These are phyloP conservation scores for Macaranga tanarius DNA, from an alignment of 441 rosid genomes.

Conservation along the genomic window DNA sequence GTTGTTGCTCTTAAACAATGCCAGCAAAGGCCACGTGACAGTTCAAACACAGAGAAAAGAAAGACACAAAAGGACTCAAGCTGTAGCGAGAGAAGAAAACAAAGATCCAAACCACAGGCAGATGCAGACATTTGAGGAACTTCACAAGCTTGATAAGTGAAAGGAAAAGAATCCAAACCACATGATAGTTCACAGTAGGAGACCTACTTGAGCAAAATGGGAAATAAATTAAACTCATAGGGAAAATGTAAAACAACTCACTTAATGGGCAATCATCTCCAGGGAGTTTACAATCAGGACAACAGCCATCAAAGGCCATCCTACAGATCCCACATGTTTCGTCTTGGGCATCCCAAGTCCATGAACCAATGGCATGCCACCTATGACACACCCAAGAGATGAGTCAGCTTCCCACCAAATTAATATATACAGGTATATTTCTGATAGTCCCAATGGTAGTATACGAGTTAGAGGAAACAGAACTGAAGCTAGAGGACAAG, in stretches of 20 bases:
- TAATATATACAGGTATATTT: background rate
- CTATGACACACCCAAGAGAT: constrained; percentile 27
- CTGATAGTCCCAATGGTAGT: background rate
- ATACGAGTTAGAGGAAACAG: background rate
- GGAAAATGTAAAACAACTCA: constrained; percentile 32
- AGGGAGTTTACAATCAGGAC: constrained; percentile 87
- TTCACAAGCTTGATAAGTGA: too few relatives aligned
- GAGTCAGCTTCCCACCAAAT: background rate
- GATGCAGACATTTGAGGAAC: background rate
- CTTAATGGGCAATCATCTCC: constrained; percentile 93
- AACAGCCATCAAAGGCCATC: constrained; percentile 97
- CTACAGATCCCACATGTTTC: constrained; percentile 97
- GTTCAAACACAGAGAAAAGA: background rate
- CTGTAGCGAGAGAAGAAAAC: background rate
- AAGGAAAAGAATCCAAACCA: too few relatives aligned
- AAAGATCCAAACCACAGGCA: too few relatives aligned
- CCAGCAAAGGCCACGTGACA: background rate
- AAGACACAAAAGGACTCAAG: background rate
- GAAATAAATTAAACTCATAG: background rate
- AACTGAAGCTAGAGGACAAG: background rate
- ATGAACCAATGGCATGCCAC: constrained; percentile 93
- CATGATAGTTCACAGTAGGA: too few relatives aligned
- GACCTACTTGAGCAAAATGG: background rate
- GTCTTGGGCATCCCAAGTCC: constrained; percentile 98
- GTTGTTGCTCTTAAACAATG: background rate